Conservation (phyloP, 2,329 filamentous ascomycete genomes). For the Monascus ruber region DNA sequence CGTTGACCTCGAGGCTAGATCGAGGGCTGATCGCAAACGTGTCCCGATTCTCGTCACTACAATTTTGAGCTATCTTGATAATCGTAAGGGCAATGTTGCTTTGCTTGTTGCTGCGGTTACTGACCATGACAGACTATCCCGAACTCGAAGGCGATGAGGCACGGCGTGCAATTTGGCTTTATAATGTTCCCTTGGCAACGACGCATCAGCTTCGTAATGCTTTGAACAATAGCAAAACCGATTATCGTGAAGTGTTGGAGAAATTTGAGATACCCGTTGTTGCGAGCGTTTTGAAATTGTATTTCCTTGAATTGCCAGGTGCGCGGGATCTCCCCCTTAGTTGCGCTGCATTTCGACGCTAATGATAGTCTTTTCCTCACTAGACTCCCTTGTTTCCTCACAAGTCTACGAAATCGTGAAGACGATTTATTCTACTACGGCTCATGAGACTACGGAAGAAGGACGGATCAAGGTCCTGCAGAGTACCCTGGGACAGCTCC, state of each 20-base stretch:
- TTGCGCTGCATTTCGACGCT: constrained; percentile 1
- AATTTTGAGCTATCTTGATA: constrained; percentile 86
- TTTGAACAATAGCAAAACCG: constrained; percentile 77
- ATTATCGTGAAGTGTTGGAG: constrained; percentile 64
- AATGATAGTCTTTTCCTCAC: constrained; percentile 2
- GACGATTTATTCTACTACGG: constrained; percentile 81
- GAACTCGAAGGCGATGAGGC: constrained; percentile 95
- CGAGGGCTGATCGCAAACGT: constrained; percentile 85
- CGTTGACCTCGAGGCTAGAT: constrained; percentile 91
- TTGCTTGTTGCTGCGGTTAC: constrained; percentile 2
- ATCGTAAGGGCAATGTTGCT: constrained; percentile 40
- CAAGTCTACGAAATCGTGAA: constrained; percentile 98
- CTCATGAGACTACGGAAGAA: constrained; percentile 63
- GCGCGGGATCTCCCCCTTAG: constrained; percentile 28
- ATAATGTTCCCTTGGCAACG: constrained; percentile 75
- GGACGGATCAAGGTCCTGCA: constrained; percentile 83
- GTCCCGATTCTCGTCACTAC: constrained; percentile 88
- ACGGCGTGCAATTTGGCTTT: constrained; percentile 82
- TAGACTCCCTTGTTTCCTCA: constrained; percentile 94
- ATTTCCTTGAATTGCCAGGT: constrained; percentile 90
- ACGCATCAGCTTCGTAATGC: constrained; percentile 73
- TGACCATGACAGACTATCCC: constrained; percentile 56
- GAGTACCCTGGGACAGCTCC: constrained; percentile 86
- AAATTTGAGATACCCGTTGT: constrained; percentile 92
- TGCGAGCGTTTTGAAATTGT: constrained; percentile 84